Evolutionary conservation across 495 filamentous ascomycete genomes (phyloP).

Genomic region (Xylaria palmicola): DNA sequence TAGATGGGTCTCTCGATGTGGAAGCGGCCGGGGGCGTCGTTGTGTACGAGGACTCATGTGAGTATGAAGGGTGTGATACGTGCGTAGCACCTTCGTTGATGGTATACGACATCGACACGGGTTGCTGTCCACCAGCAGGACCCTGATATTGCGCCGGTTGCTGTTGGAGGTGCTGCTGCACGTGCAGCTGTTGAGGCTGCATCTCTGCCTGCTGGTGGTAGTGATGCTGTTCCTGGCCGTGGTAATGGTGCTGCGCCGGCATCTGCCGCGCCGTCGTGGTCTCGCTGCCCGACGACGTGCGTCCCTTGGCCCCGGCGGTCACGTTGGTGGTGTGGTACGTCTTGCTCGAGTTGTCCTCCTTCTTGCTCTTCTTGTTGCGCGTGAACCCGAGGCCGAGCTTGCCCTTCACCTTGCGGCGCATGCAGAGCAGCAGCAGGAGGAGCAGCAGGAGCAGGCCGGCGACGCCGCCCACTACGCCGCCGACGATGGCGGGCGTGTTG

Average conservation of each 20-base stretch:
- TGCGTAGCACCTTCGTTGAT: not conserved
- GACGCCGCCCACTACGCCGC: slow-evolving; percentile 30
- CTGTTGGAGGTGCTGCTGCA: not conserved
- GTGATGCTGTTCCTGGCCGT: not conserved
- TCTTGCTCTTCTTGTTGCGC: slow-evolving; percentile 19
- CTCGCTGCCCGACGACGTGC: slow-evolving; percentile 6
- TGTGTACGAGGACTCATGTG: not conserved
- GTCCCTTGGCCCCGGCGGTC: not conserved
- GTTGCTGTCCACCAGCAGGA: not conserved
- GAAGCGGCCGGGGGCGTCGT: not conserved
- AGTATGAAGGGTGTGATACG: not conserved
- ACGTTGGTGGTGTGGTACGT: slow-evolving; percentile 8
- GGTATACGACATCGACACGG: slow-evolving; percentile 3
- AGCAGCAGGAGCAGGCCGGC: slow-evolving; percentile 17
- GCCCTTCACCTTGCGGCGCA: slow-evolving; percentile 1
- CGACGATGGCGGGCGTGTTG: slow-evolving; percentile 30
- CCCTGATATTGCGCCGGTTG: not conserved
- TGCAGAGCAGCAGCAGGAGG: not conserved
- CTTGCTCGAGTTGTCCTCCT: slow-evolving; percentile 6
- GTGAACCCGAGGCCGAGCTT: slow-evolving; percentile 22
- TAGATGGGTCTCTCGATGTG: not conserved
- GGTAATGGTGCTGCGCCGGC: not conserved
- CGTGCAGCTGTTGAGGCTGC: slow-evolving; percentile 3
- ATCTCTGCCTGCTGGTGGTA: not conserved
- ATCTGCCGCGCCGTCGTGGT: not conserved